Base-by-base conservation (phyloP, 495 filamentous ascomycete species). In the Aspergillus asperescens region DNA sequence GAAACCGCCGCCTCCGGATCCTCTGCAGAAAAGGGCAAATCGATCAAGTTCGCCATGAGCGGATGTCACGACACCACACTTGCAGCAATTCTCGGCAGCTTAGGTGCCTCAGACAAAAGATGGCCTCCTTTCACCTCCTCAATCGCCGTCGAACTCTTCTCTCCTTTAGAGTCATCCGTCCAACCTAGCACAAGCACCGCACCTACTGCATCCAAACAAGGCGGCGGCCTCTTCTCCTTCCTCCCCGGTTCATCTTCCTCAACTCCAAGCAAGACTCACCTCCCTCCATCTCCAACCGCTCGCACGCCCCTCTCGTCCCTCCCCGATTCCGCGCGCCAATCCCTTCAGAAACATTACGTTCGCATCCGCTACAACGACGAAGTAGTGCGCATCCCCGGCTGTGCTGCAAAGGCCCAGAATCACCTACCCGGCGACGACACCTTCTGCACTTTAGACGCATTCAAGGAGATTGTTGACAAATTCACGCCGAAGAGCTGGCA, bases 41-140 rank as follows among this genome's bases (percentile, higher is more conserved):
- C 77, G n/a, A 77, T 85, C 56, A 85, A 82, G 55, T 75, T 90
- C 28, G 86, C 81, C 4, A 70, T 98, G 57, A 86, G 82, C 59
- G 93, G 93, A 16, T 96, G 90, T 59, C 93, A 98, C 64, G 93
- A 98, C 66, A 97, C 93, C 8, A 96, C 93, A 16, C 74, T 97
- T 7, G 93, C 88, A 4, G 88, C 77, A 0, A 68, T 94, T 9
- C 69, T 98, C 29, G 75, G 85, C 7, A 89, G 86, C 54, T 58
- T 96, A 1, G 93, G 93, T 7, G 84, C 86, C 5, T 93, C 84
- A 63, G 75, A 90, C 38, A 73, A 71, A 18, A 77, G 81, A 19
- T 98, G 93, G 93, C 93, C 93, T 1, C 89, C 87, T 0, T 98
- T 88, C 61, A 96, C 92, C 0, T 90, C 86, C 56, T 89, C 90